Percentiles rank a stretch among this genome's conserved stretches.
Evolutionary conservation across 148 eudicot genomes (phyloP).

Genomic region (Vaccinium macrocarpon): DNA sequence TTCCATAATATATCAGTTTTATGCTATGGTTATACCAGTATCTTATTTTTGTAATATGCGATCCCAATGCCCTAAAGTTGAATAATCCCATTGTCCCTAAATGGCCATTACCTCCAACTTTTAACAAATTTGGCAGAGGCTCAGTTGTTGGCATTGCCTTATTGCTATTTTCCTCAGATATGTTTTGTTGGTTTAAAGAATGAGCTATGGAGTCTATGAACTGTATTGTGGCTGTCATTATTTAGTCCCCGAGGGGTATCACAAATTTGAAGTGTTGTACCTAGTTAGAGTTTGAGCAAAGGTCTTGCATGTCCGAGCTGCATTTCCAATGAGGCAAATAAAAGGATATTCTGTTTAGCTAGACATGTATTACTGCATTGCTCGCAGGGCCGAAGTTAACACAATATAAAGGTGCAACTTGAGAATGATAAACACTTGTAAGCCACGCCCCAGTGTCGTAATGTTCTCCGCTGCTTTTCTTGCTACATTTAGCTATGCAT

Average conservation of each 20-base stretch:
- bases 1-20: not conserved
- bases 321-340: too few species aligned
- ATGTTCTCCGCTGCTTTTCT: not conserved
- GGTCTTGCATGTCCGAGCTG: too few species aligned
- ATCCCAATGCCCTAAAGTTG: not conserved
- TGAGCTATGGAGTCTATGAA: not conserved
- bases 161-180: too few species aligned
- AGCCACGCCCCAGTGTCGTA: not conserved
- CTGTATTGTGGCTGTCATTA: not conserved
- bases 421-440: not conserved
- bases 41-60: too few species aligned
- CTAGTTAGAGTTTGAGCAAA: too few species aligned
- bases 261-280: too few species aligned
- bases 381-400: not conserved
- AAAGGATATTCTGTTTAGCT: too few species aligned
- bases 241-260: too few species aligned
- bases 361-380: not conserved
- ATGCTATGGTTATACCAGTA: not conserved
- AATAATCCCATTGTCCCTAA: not conserved
- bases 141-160: too few species aligned
- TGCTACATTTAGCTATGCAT: not conserved
- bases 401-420: not conserved
- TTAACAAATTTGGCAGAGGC: not conserved
- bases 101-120: not conserved
- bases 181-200: too few species aligned